phyloP scores from a whole-genome alignment of 176 grass and related monocot genomes.

The Eragrostis curvula region DNA sequence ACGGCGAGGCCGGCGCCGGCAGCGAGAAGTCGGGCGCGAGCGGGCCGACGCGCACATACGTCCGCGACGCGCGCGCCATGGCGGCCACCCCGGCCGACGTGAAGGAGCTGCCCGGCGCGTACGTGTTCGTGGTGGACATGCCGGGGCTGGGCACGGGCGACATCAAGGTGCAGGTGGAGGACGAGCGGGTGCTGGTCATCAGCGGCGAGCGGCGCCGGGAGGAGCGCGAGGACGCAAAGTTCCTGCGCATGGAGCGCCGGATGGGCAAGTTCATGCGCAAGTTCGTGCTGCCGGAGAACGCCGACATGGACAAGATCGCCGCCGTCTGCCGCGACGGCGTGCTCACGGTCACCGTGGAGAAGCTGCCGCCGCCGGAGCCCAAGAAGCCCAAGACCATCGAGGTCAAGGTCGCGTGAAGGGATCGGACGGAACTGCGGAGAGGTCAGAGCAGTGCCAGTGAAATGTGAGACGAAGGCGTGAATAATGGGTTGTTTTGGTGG shows the following conservation, averaged over 20 bases:
- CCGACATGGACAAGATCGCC: conserved; percentile 64
- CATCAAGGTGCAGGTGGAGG: conserved; percentile 89
- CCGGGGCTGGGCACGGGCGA: conserved; percentile 70
- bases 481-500: not conserved
- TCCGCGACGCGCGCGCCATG: conserved; percentile 83
- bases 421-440: not conserved
- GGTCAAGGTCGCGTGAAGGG: conserved; percentile 60
- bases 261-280: conserved; percentile 92
- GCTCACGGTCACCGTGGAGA: conserved; percentile 63
- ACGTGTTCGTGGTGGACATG: conserved; percentile 86
- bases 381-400: conserved; percentile 91
- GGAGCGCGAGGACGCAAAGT: conserved; percentile 74
- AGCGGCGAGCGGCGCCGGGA: conserved; percentile 70
- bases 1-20: conserved; percentile 43
- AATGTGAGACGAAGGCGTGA: not conserved
- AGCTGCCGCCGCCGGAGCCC: conserved; percentile 76
- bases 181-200: conserved; percentile 72
- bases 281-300: conserved; percentile 71
- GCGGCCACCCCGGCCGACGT: conserved; percentile 81
- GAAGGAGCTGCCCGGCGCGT: conserved; percentile 65
- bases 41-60: conserved; percentile 59
- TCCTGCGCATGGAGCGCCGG: conserved; percentile 75
- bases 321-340: conserved; percentile 72
- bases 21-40: conserved; percentile 49
- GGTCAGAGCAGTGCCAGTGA: not conserved